Percentiles rank a stretch among this genome's conserved stretches.
Conservation (phyloP, 2,329 filamentous ascomycete genomes). For the Monosporascus sp. region DNA sequence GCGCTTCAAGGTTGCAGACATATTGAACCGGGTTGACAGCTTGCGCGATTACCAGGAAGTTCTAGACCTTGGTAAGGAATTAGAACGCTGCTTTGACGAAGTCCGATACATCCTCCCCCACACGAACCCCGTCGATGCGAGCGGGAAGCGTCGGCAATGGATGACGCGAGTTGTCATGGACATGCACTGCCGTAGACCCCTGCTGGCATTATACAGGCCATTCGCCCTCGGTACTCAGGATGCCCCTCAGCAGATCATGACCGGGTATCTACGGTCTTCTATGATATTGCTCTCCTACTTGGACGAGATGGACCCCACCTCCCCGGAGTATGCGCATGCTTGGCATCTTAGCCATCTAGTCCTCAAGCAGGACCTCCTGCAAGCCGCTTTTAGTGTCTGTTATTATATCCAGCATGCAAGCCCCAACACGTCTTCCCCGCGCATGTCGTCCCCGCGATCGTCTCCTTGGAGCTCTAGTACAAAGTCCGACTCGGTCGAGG, state of each 20-base stretch:
- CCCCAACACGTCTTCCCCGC: slow-evolving; percentile 5
- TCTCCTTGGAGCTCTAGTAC: slow-evolving; percentile 9
- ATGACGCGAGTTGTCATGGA: slow-evolving; percentile 46
- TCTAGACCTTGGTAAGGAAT: slow-evolving; percentile 47
- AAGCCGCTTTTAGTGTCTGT: slow-evolving; percentile 51
- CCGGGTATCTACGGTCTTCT: slow-evolving; percentile 48
- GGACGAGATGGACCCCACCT: slow-evolving; percentile 46
- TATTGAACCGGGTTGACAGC: slow-evolving; percentile 47
- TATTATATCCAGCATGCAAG: slow-evolving; percentile 43
- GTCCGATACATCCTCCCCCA: slow-evolving; percentile 49
- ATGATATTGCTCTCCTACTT: slow-evolving; percentile 52
- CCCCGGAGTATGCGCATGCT: slow-evolving; percentile 42
- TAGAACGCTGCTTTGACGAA: slow-evolving; percentile 51
- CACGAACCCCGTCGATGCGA: slow-evolving; percentile 35
- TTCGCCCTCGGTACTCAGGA: slow-evolving; percentile 48
- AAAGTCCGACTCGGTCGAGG: slow-evolving; percentile 15
- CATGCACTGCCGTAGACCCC: slow-evolving; percentile 48
- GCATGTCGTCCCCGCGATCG: slow-evolving; percentile 10
- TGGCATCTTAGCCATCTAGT: slow-evolving; percentile 50
- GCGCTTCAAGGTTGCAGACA: slow-evolving; percentile 44
- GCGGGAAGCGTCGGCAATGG: slow-evolving; percentile 47
- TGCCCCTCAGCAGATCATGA: slow-evolving; percentile 46
- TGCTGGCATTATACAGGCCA: slow-evolving; percentile 50
- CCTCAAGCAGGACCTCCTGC: slow-evolving; percentile 49
- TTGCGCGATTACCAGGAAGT: slow-evolving; percentile 50